Evolutionary conservation across 805 yeast genomes (phyloP), one percentile per base, ranked within the genome.

Genomic region (Metschnikowia henanensis): DNA sequence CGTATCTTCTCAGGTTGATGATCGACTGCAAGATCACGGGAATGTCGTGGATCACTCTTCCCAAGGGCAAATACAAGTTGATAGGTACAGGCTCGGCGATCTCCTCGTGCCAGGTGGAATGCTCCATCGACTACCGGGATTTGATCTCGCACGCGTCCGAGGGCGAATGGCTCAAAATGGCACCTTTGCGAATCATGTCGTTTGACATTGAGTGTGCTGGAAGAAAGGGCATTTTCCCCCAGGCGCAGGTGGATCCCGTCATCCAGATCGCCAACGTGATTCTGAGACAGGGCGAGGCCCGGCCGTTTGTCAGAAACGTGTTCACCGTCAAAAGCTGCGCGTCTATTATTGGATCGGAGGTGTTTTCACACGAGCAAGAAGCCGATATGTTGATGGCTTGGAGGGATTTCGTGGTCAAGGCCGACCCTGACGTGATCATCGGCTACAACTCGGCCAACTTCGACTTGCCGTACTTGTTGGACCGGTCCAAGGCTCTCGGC

Each of bases 151-250:
- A 89, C 61, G 76, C 89, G 1, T 77, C 97, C 0, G 98, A 92
- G 60, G 97, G 96, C 4, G 90, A 91, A 48, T 95, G 95, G 91
- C 77, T 89, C 28, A 84, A 82, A 52, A 84, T 87, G 69, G 98
- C 99, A 1, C 99, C 99, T 0, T 73, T 94, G 47, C 83, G 99
- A 58, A 83, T 94, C 37, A 71, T 94, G 53, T 90, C 97, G 9
- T 92, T 94, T 63, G 99, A 94, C 74, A 94, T 94, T 49, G 99
- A 94, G 66, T 94, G 99, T 76, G 94, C 99, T 3, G 99, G 99
- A 35, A 80, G 99, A 65, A 86, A 88, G 52, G 99, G 99, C 41
- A 78, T 94, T 10, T 94, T 94, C 63, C 99, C 99, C 1, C 99
- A 94, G 59, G 84, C 99, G 1, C 86, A 86, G 49, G 77, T 80